These are phyloP conservation scores for Venturia effusa DNA, from an alignment of 2,329 filamentous ascomycete species.

Conservation along the genomic window DNA sequence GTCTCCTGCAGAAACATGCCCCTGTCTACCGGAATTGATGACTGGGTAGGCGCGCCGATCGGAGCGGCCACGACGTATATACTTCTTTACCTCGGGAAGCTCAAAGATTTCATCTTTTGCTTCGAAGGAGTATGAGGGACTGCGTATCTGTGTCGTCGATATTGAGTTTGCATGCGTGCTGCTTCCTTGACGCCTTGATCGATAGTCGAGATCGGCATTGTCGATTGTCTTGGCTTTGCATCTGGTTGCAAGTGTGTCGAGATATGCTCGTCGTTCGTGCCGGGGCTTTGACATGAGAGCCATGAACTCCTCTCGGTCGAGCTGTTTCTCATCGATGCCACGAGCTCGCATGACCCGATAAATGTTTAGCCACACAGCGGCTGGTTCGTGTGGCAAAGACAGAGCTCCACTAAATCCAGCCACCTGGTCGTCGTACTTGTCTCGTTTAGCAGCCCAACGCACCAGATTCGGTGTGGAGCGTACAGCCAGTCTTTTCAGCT, in stretches of 20 bases:
- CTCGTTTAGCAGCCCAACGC: background rate
- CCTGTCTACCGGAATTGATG: background rate
- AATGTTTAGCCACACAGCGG: background rate
- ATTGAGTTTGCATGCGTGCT: background rate
- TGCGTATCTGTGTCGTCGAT: background rate
- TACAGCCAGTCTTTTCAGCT: background rate
- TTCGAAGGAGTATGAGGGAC: background rate
- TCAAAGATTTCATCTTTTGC: background rate
- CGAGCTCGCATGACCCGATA: background rate
- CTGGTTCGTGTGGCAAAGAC: background rate
- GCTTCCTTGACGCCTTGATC: background rate
- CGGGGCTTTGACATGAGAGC: background rate
- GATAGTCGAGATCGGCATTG: background rate
- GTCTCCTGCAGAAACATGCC: background rate
- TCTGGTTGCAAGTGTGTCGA: background rate
- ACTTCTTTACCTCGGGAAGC: background rate
- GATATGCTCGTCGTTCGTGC: background rate
- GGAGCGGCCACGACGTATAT: background rate
- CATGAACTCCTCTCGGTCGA: background rate
- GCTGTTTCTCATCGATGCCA: background rate
- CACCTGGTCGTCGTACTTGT: background rate
- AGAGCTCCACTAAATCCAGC: too few species aligned
- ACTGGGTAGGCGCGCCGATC: background rate
- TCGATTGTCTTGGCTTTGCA: background rate
- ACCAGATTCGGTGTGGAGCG: background rate